Percentiles rank a stretch among this genome's conserved stretches.
phyloP scores from a whole-genome alignment of 2,329 filamentous ascomycete species.

The Tolypocladium capitatum region DNA sequence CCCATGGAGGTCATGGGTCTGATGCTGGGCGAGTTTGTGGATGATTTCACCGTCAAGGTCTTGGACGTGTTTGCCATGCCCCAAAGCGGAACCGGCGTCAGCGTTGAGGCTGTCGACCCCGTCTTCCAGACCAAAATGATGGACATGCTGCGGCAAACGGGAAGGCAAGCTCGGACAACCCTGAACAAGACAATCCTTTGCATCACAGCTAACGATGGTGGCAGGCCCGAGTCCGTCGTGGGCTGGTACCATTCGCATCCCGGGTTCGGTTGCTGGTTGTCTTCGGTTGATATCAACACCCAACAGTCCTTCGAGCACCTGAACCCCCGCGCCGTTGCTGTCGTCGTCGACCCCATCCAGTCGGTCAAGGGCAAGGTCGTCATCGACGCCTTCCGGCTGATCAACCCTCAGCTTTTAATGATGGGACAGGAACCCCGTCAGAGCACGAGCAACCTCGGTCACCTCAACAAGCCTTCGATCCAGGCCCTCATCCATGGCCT shows the following conservation, averaged over 20 bases:
- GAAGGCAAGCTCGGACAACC: slow-evolving; percentile 48
- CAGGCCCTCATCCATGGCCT: slow-evolving; percentile 96
- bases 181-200: slow-evolving; percentile 1
- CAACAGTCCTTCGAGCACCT: slow-evolving; percentile 99
- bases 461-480: slow-evolving; percentile 98
- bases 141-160: slow-evolving; percentile 98
- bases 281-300: slow-evolving; percentile 97
- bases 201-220: slow-evolving; percentile 3
- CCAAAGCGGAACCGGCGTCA: slow-evolving; percentile 94
- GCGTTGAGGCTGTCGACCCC: slow-evolving; percentile 93
- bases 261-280: slow-evolving; percentile 98
- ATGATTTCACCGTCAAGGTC: slow-evolving; percentile 96
- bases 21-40: slow-evolving; percentile 97
- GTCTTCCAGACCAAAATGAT: slow-evolving; percentile 99
- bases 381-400: slow-evolving; percentile 96
- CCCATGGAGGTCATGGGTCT: slow-evolving; percentile 99
- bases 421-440: slow-evolving; percentile 95
- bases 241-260: slow-evolving; percentile 99
- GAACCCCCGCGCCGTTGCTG: slow-evolving; percentile 88
- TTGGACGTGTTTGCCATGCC: slow-evolving; percentile 99
- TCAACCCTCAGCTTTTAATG: slow-evolving; percentile 95
- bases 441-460: slow-evolving; percentile 93
- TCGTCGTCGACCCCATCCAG: slow-evolving; percentile 96
- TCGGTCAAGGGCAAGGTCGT: slow-evolving; percentile 99
- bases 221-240: slow-evolving; percentile 86